Base-by-base conservation (phyloP, 1,284 basidiomycete genomes). In the Boletus hoseneyae region DNA sequence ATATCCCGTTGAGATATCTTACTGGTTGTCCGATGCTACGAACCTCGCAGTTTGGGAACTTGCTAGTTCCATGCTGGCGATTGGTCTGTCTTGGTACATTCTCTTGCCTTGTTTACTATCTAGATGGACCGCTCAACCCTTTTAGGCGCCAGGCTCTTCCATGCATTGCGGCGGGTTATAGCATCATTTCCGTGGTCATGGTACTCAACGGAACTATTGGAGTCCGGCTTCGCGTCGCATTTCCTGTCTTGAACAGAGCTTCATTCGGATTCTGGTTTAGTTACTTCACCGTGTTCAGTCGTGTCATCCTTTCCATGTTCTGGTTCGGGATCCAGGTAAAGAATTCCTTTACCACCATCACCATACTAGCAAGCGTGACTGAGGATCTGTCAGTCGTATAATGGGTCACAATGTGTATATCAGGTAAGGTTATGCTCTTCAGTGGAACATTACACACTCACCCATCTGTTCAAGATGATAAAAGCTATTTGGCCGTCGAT, bases 401-500 rank as follows among this genome's bases (percentile, higher is more conserved):
- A 56, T 39, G 63, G 65, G 12, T 68, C 63, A 12, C 65, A 67
- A 46, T 67, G 64, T 21, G 46, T 65, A 35, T 65, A 68, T 32
- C 63, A 68, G 51, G 63, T 59, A 48, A 35, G 38, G 11, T 42
- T 7, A 13, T 3, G 13, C 1, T 37, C 37, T 27, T 35, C 16
- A 6, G 10, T 44, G 11, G 16, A 41, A 38, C 7, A 18, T 23
- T 32, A 6, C 33, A 44, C 3, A 3, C 23, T 19, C 7, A 13
- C 32, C 4, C 23, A 7, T 25, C 7, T 11, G 25, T 29, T 18
- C 19, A 45, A 80, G 70, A 83, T 84, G 77, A 70, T 87, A 45
- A 76, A 79, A 55, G 78, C 83, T 3, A 83, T 87, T 42, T 85
- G 82, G 78, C 85, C 85, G 0, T 78, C 76, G 2, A 75, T 84